phyloP scores from a whole-genome alignment of 2,329 filamentous ascomycete species.

The Ascochyta viciae-villosae region DNA sequence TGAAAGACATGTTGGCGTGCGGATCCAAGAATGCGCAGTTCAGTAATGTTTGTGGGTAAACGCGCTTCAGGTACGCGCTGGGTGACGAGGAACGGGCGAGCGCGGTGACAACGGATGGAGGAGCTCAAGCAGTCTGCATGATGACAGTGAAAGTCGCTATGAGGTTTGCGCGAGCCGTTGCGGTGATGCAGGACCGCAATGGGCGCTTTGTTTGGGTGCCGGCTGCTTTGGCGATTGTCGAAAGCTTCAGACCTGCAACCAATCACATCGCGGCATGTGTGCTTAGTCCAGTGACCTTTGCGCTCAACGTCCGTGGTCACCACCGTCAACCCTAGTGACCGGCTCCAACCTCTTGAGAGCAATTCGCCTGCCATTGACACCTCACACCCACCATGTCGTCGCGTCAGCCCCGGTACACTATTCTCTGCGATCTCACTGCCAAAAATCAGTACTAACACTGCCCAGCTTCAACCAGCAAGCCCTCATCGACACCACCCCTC shows the following conservation, averaged over 20 bases:
- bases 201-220: constrained; percentile 13
- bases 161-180: constrained; percentile 12
- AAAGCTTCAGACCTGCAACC: constrained; percentile 22
- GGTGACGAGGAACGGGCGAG: not conserved
- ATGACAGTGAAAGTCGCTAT: constrained; percentile 6
- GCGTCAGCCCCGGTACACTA: constrained; percentile 64
- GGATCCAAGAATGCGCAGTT: not conserved
- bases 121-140: constrained; percentile 23
- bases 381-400: constrained; percentile 62
- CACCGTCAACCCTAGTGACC: constrained; percentile 26
- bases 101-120: not conserved
- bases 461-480: constrained; percentile 90
- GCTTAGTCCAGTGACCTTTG: too few relatives aligned
- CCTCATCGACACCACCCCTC: constrained; percentile 94
- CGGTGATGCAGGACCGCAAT: constrained; percentile 17
- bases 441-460: constrained; percentile 29
- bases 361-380: constrained; percentile 48
- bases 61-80: constrained; percentile 25
- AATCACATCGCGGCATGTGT: constrained; percentile 8
- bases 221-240: constrained; percentile 24
- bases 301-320: not conserved
- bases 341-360: constrained; percentile 33
- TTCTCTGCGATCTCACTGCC: constrained; percentile 11
- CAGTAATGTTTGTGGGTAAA: constrained; percentile 8
- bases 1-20: constrained; percentile 37